A percentile compares a stretch with the other conserved stretches of the same genome.
These are phyloP conservation scores for Xylaria sp. DNA, from an alignment of 2,329 filamentous ascomycete species.

Conservation along the genomic window DNA sequence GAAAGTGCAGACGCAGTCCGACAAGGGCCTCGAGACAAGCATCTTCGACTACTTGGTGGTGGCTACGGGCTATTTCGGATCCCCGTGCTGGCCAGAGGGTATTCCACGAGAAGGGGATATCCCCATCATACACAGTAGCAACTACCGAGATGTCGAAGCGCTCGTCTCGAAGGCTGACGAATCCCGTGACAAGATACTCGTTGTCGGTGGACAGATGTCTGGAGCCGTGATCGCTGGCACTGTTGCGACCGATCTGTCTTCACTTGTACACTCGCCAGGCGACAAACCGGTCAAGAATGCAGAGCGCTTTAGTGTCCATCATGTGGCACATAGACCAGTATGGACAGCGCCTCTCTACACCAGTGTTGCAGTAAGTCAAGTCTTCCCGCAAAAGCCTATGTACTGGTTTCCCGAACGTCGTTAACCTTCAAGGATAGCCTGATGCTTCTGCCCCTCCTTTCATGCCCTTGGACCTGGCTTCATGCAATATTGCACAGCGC, in stretches of 20 bases:
- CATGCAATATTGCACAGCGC: slow-evolving; percentile 64
- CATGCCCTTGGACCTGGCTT: slow-evolving; percentile 64
- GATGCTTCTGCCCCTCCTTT: slow-evolving; percentile 52
- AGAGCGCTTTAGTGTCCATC: slow-evolving; percentile 55
- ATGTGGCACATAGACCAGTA: slow-evolving; percentile 63
- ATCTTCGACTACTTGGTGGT: slow-evolving; percentile 68
- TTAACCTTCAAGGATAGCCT: slow-evolving; percentile 35
- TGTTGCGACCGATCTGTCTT: slow-evolving; percentile 66
- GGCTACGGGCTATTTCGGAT: slow-evolving; percentile 71
- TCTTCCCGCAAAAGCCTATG: neutral
- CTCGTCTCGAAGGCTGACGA: slow-evolving; percentile 38
- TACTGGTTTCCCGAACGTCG: slow-evolving; percentile 24
- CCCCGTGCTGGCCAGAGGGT: slow-evolving; percentile 47
- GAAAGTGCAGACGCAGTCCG: slow-evolving; percentile 37
- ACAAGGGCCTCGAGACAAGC: slow-evolving; percentile 37
- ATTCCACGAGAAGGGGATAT: slow-evolving; percentile 35
- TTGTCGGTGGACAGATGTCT: slow-evolving; percentile 79
- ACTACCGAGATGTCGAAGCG: slow-evolving; percentile 51
- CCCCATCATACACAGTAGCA: slow-evolving; percentile 62
- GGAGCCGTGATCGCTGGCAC: slow-evolving; percentile 71
- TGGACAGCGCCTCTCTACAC: slow-evolving; percentile 64
- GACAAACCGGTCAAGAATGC: slow-evolving; percentile 37
- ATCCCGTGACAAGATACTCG: slow-evolving; percentile 56
- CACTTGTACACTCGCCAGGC: slow-evolving; percentile 49
- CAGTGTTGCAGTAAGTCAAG: slow-evolving; percentile 43